Base-by-base conservation (phyloP, 495 filamentous ascomycete species). In the Daldinia vernicosa region DNA sequence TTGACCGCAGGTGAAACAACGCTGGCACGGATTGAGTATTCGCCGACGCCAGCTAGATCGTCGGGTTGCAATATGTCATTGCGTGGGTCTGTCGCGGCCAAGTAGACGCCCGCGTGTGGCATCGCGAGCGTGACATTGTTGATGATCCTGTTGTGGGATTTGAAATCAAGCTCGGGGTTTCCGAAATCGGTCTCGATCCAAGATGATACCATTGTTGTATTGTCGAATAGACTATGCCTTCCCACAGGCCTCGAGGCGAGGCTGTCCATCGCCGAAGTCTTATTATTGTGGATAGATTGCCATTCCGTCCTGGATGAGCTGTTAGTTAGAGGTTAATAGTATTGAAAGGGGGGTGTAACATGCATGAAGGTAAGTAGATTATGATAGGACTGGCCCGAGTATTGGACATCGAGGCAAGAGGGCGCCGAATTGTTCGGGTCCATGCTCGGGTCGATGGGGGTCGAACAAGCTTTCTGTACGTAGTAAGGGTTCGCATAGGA, bases 111-210 rank as follows among this genome's bases (percentile, higher is more conserved):
- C 2, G 87, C 82, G 63, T 93, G 91, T 0, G 91, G 91, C 83
- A 93, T 89, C 2, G 90, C 89, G 69, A 93, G 84, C 0, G 89
- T 92, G 43, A 93, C 85, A 71, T 93, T 93, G 77, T 91, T 89
- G 64, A 93, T 75, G 47, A 90, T 79, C 37, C 90, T 81, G 0
- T 70, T 61, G 67, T 85, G 75, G 30, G 77, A 65, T 2, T 76
- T 57, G 12, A 86, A 91, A 2, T 78, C 75, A 4, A 76, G 75
- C 0, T 78, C 80, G 32, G 87, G 82, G 61, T 90, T 76, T 26
- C 77, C 74, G 7, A 77, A 69, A 12, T 86, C 79, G 11, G 69
- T 74, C 60, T 83, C 78, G 54, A 92, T 86, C 90, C 90, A 93
- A 37, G 81, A 80, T 4, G 85, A 87, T 3, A 74, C 83, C 32